Evolutionary conservation across 345 rosid species (phyloP).

Genomic region (Raphanus raphanistrum): DNA sequence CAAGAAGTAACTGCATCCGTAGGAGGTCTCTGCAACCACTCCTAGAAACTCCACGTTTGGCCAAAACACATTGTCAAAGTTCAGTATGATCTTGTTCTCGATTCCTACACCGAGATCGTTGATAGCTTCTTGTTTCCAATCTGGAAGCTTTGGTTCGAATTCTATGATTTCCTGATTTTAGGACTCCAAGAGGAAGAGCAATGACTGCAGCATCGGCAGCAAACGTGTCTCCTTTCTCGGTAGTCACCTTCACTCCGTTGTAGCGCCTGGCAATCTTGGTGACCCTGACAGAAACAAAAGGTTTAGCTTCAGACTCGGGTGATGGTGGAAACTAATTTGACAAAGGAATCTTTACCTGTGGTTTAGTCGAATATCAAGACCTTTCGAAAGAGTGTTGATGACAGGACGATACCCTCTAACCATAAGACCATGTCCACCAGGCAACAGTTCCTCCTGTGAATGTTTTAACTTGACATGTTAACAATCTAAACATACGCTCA

Average conservation of each 20-base stretch:
- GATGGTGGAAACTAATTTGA: not conserved
- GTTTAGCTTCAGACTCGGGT: not conserved
- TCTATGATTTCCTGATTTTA: conserved; percentile 64
- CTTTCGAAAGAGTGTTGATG: conserved; percentile 93
- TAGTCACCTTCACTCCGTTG: conserved; percentile 80
- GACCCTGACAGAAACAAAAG: conserved; percentile 50
- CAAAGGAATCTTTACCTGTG: conserved; percentile 55
- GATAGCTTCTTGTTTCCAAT: conserved; percentile 93
- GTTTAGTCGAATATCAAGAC: conserved; percentile 78
- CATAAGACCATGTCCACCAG: conserved; percentile 99
- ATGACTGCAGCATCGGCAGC: conserved; percentile 81
- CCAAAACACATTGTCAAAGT: conserved; percentile 92
- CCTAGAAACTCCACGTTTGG: conserved; percentile 98
- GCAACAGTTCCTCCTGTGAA: conserved; percentile 77
- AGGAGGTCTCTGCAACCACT: conserved; percentile 90
- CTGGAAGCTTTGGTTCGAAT: conserved; percentile 87
- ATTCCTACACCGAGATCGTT: conserved; percentile 88
- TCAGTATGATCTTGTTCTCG: conserved; percentile 85
- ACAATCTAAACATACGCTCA: not conserved
- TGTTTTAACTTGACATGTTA: not conserved
- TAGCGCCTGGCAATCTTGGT: conserved; percentile 57
- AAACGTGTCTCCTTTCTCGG: conserved; percentile 67
- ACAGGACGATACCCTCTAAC: conserved; percentile 95
- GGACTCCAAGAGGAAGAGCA: conserved; percentile 89
- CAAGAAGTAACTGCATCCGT: conserved; percentile 89